Conservation (phyloP, 1,139 yeast species). For the Protomyces inundatus region DNA sequence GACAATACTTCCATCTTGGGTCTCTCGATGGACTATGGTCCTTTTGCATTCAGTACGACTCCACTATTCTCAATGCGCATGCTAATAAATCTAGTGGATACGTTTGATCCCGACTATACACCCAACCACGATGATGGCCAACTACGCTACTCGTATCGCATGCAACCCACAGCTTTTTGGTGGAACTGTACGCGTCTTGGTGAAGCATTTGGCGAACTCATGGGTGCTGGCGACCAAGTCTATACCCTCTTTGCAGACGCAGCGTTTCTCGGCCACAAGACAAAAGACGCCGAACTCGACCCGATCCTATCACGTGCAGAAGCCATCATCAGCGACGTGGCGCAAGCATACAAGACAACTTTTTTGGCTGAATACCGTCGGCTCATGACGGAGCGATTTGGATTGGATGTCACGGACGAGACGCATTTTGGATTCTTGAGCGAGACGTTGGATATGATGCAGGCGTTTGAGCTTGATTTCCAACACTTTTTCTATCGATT, state of each 20-base stretch:
- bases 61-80: slow-evolving; percentile 29
- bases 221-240: slow-evolving; percentile 50
- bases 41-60: slow-evolving; percentile 60
- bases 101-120: slow-evolving; percentile 72
- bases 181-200: slow-evolving; percentile 88
- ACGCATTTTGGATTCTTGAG: slow-evolving; percentile 51
- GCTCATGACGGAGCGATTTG: slow-evolving; percentile 63
- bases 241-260: slow-evolving; percentile 38
- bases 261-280: slow-evolving; percentile 38
- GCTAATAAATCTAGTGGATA: slow-evolving; percentile 50
- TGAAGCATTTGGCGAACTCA: slow-evolving; percentile 71
- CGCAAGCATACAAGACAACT: slow-evolving; percentile 58
- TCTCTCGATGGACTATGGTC: slow-evolving; percentile 87
- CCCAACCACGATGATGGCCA: slow-evolving; percentile 68
- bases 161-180: slow-evolving; percentile 84
- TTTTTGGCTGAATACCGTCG: slow-evolving; percentile 58
- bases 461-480: slow-evolving; percentile 64
- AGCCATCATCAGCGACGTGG: slow-evolving; percentile 56
- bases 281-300: slow-evolving; percentile 50
- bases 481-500: slow-evolving; percentile 68
- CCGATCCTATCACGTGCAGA: slow-evolving; percentile 59
- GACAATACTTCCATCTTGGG: slow-evolving; percentile 89
- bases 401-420: slow-evolving; percentile 47
- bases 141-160: slow-evolving; percentile 67
- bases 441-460: slow-evolving; percentile 50